Base-by-base conservation (phyloP, 2,329 filamentous ascomycete species). In the Bipolaris sorokiniana region DNA sequence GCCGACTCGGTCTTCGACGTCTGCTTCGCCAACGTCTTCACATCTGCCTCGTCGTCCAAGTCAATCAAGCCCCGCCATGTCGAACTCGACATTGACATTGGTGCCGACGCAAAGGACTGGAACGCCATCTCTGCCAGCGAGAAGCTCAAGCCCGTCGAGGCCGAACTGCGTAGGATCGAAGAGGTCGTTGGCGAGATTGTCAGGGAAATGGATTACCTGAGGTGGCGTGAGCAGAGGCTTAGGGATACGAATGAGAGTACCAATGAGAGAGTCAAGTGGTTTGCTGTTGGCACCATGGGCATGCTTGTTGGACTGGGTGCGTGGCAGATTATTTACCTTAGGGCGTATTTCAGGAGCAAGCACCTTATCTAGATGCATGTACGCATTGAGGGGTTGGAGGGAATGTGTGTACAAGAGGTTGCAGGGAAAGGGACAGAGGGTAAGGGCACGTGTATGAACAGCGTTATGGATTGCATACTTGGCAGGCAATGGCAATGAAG, bases 191-290 rank as follows among this genome's bases (percentile, higher is more conserved):
- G 83, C 65, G 94, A 98, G 81, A 88, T 98, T 63, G 94, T 97
- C 47, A 79, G 79, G 62, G 94, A 98, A 84, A 96, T 99, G 94
- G 94, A 98, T 65, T 99, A 98, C 81, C 86, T 99, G 70, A 87
- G 95, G 65, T 71, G 79, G 37, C 87, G 95, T 70, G 95, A 99
- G 84, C 92, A 97, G 86, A 96, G 92, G 83, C 85, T 99, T 70
- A 86, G 95, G 77, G 94, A 99, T 81, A 99, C 95, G 68, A 99
- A 99, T 79, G 95, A 99, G 88, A 98, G 94, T 84, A 99, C 95
- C 66, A 99, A 99, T 81, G 95, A 90, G 80, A 87, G 95, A 58
- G 95, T 99, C 73, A 99, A 98, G 84, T 98, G 92, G 92, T 99
- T 99, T 79, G 94, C 94, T 47, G 88, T 97, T 76, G 87, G 88